Percentiles rank a stretch among this genome's conserved stretches.
Evolutionary conservation across 129 eudicot genomes (phyloP).

Genomic region (Solidago caesia): DNA sequence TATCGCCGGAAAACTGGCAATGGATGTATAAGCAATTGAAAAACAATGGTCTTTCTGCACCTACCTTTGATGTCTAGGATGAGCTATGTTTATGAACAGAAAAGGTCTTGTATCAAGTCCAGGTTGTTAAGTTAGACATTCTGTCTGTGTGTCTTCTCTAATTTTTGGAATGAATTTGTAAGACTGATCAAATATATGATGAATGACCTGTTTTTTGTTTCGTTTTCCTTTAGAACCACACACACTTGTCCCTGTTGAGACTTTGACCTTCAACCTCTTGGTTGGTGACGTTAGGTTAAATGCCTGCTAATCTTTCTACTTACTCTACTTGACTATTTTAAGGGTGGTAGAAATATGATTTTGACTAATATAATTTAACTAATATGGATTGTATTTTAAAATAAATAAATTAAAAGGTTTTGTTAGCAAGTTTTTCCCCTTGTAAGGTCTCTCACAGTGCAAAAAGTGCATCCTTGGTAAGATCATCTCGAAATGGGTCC

Average conservation of each 20-base stretch:
- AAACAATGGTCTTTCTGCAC: conserved; percentile 60
- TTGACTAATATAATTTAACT: too few relatives aligned
- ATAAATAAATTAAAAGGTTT: too few relatives aligned
- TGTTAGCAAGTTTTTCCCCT: conserved; percentile 80
- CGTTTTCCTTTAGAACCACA: background rate
- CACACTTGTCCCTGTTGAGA: background rate
- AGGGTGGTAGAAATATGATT: too few relatives aligned
- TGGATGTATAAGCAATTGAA: conserved; percentile 98
- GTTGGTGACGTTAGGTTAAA: too few relatives aligned
- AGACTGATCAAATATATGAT: conserved; percentile 14
- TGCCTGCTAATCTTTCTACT: too few relatives aligned
- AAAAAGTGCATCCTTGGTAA: conserved; percentile 83
- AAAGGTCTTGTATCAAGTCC: conserved; percentile 22
- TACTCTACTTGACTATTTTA: too few relatives aligned
- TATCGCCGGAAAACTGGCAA: conserved; percentile 76
- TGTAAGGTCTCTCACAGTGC: conserved; percentile 91
- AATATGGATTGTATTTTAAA: too few relatives aligned
- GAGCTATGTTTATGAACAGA: conserved; percentile 11
- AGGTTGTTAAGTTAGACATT: conserved; percentile 22
- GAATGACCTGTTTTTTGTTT: conserved; percentile 9
- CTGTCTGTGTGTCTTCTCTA: conserved; percentile 6
- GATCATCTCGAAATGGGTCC: conserved; percentile 69
- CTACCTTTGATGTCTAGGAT: conserved; percentile 28
- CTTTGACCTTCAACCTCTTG: background rate
- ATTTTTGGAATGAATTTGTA: conserved; percentile 20